Evolutionary conservation across 495 filamentous ascomycete species (phyloP).

Genomic region (Pyronema omphalodes): DNA sequence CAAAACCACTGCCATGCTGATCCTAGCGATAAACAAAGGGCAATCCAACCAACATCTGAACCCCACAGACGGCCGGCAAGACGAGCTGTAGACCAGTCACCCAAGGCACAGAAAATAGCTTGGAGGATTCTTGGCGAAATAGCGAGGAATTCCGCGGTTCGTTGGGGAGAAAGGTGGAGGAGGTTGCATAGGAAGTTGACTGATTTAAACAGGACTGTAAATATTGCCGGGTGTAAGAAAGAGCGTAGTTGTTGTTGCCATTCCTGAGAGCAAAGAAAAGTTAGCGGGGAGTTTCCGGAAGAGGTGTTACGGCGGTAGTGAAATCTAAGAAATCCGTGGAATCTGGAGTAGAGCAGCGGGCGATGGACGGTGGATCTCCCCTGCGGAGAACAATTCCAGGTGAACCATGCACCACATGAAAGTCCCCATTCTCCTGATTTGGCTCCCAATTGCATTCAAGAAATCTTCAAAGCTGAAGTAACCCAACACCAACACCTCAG

Average conservation of each 20-base stretch:
- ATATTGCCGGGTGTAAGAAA: slow-evolving; percentile 74
- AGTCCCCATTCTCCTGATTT: no score
- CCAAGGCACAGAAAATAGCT: slow-evolving; percentile 53
- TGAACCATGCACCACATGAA: no score
- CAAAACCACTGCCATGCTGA: slow-evolving; percentile 97
- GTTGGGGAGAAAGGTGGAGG: slow-evolving; percentile 31
- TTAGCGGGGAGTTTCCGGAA: not conserved
- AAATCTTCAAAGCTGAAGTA: not conserved
- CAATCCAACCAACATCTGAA: slow-evolving; percentile 25
- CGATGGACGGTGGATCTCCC: no score
- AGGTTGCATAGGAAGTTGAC: slow-evolving; percentile 34
- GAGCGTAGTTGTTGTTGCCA: slow-evolving; percentile 82
- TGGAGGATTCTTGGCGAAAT: slow-evolving; percentile 58
- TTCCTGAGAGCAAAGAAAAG: slow-evolving; percentile 41
- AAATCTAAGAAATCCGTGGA: not conserved
- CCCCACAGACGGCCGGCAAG: slow-evolving; percentile 60
- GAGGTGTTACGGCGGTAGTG: not conserved
- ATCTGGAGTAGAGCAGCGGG: no score
- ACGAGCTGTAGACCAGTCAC: slow-evolving; percentile 82
- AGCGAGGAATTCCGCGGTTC: slow-evolving; percentile 45
- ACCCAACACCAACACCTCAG: not conserved
- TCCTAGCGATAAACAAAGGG: slow-evolving; percentile 52
- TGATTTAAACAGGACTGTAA: slow-evolving; percentile 56
- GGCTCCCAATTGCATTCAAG: no score
- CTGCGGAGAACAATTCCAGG: no score